Evolutionary conservation across 257 asterid genomes (phyloP), one percentile per base, ranked within the genome.

Genomic region (Solanum tarapatanum): DNA sequence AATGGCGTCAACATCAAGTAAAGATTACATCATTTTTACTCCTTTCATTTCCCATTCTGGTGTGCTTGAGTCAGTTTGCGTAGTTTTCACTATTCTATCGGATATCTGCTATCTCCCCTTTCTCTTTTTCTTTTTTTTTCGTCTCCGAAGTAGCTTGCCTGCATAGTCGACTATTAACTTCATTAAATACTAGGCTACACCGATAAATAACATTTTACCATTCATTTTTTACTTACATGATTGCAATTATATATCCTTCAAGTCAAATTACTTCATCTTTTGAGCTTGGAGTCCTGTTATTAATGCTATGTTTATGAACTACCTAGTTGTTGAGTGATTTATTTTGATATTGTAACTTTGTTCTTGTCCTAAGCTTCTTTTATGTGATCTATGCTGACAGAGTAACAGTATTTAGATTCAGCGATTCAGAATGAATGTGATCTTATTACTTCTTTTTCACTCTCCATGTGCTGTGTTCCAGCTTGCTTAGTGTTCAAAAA

Each of bases 1-100:
- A 33, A 32, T 45, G 88, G 88, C 10, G 88, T 86, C 73, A 72
- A 72, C 55, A 73, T 86, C 84, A 86, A 48, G 88, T 86, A 86
- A 77, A 43, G 3, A 43, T 28, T 45, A 58, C 84, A 43, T 41
- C 36, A 4, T 23, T 72, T 4, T 69, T 45, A 1, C 70, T 76
- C 68, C 24, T 19, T 58, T 58, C 24, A 0, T 58, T 58, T 58
- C 24, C 2, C 11, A 58, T 58, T 58, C 1, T 58, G 0, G 11
- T 58, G 24, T 58, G 66, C 11, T 58, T 5, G 24, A 58, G 66
- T 58, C 24, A 58, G 24, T 58, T 58, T 58, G 66, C 0, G 24
- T 55, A 55, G 64, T 19, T 55, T 55, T 55, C 64, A 17, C 64
- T 55, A 55, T 55, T 55, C 4, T 55, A 55, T 55, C 21, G 58